phyloP scores from a whole-genome alignment of 768 basidiomycete species.

The Amyloporia xantha region DNA sequence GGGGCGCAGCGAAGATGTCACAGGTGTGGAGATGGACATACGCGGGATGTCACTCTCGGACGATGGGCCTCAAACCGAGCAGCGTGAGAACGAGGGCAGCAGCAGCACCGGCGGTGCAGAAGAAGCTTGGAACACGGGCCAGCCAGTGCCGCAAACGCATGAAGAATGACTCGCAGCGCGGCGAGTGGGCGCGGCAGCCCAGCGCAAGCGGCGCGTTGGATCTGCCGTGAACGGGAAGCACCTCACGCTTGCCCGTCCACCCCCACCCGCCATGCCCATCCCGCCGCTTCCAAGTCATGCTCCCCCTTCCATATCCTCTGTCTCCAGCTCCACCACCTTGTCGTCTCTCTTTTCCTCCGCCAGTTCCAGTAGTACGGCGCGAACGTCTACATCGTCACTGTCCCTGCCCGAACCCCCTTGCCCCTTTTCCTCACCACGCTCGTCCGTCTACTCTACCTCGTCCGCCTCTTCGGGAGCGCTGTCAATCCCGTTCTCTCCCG shows the following conservation, averaged over 20 bases:
- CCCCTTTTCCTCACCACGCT: neutral
- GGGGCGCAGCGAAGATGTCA: no score
- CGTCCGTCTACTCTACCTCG: neutral
- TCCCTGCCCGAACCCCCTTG: neutral
- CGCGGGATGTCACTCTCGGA: neutral
- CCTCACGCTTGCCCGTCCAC: neutral
- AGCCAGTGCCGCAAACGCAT: neutral
- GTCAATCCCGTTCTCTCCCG: neutral
- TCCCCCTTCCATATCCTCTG: neutral
- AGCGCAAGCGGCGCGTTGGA: neutral
- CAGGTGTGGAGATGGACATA: neutral
- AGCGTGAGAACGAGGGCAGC: no score
- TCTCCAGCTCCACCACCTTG: neutral
- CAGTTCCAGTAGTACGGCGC: neutral
- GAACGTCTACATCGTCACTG: neutral
- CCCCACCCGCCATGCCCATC: constrained; percentile 1
- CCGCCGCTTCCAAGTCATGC: neutral
- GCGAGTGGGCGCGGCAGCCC: neutral
- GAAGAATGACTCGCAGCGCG: neutral
- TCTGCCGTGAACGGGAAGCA: neutral
- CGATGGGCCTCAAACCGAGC: neutral
- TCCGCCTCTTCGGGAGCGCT: neutral
- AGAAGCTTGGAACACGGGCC: constrained; percentile 1
- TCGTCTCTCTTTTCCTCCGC: constrained; percentile 9
- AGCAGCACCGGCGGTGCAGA: no score